Evolutionary conservation across 768 basidiomycete genomes (phyloP).

Genomic region (Macrocybe gigantea): DNA sequence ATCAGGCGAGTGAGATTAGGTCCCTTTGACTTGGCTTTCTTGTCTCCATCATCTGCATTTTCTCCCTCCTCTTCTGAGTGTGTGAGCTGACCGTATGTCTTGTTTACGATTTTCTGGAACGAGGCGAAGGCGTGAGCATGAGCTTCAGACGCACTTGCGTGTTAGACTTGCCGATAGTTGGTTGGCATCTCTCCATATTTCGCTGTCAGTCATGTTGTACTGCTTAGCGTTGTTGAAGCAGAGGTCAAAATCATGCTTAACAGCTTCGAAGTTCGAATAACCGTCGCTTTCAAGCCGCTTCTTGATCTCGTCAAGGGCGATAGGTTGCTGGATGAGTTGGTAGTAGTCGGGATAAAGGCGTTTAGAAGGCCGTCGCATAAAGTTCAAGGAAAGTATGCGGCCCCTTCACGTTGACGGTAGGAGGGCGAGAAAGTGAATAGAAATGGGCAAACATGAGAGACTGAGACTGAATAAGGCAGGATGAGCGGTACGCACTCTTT

Average conservation of each 20-base stretch:
- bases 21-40: slow-evolving; percentile 46
- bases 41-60: slow-evolving; percentile 30
- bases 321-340: slow-evolving; percentile 67
- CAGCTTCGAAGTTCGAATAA: slow-evolving; percentile 61
- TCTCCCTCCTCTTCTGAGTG: slow-evolving; percentile 35
- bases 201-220: slow-evolving; percentile 77
- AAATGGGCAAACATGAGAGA: slow-evolving; percentile 21
- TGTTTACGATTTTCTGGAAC: slow-evolving; percentile 43
- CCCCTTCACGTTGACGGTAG: slow-evolving; percentile 37
- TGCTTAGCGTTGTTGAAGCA: slow-evolving; percentile 79
- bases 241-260: slow-evolving; percentile 67
- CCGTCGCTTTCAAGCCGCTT: slow-evolving; percentile 53
- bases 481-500: slow-evolving; percentile 72
- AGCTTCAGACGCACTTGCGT: not conserved
- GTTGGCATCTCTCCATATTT: slow-evolving; percentile 80
- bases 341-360: slow-evolving; percentile 87
- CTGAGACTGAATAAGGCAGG: slow-evolving; percentile 38
- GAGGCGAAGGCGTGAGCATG: slow-evolving; percentile 3
- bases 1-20: slow-evolving; percentile 63
- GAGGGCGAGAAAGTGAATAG: slow-evolving; percentile 12
- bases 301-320: slow-evolving; percentile 88
- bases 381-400: slow-evolving; percentile 54
- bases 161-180: slow-evolving; percentile 58
- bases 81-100: slow-evolving; percentile 40
- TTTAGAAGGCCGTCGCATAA: slow-evolving; percentile 65